A percentile compares a stretch with the other conserved stretches of the same genome.
These are phyloP conservation scores for Amborella trichopoda DNA, from an alignment of 164 flowering plant species.

Conservation along the genomic window DNA sequence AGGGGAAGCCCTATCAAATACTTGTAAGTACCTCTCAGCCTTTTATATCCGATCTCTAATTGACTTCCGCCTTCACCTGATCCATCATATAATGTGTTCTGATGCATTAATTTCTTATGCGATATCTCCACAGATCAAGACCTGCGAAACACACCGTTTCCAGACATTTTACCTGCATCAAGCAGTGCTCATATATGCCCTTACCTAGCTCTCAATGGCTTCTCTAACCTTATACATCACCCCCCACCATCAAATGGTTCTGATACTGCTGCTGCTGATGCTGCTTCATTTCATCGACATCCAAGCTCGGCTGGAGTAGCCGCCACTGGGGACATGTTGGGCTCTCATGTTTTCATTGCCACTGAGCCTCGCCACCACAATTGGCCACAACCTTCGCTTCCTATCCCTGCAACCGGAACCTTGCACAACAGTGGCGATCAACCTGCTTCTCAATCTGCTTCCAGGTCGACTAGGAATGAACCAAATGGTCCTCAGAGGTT, in stretches of 20 bases:
- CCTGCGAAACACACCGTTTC: background rate
- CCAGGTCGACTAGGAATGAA: slow-evolving; percentile 2
- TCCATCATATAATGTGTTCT: background rate
- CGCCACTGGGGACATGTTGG: background rate
- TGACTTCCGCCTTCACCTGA: background rate
- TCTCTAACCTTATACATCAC: slow-evolving; percentile 2
- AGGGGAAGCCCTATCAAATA: slow-evolving; percentile 8
- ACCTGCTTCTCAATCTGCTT: background rate
- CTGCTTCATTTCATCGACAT: slow-evolving; percentile 3
- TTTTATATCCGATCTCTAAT: background rate
- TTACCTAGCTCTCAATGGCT: slow-evolving; percentile 7
- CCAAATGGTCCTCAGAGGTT: slow-evolving; percentile 4
- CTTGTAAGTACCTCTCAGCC: slow-evolving; percentile 6
- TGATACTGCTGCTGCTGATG: background rate
- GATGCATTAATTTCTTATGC: background rate
- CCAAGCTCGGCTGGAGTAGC: background rate
- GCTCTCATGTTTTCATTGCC: slow-evolving; percentile 1
- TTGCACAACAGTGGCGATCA: background rate
- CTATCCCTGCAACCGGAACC: background rate
- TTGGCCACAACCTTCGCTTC: slow-evolving; percentile 4
- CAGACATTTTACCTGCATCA: background rate
- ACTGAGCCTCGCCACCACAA: slow-evolving; percentile 3
- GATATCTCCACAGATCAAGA: slow-evolving; percentile 5
- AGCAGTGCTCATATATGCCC: slow-evolving; percentile 3
- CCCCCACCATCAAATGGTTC: slow-evolving; percentile 2